Base-by-base conservation (phyloP, 2,329 filamentous ascomycete genomes). In the Dryadomyces sulphureus region DNA sequence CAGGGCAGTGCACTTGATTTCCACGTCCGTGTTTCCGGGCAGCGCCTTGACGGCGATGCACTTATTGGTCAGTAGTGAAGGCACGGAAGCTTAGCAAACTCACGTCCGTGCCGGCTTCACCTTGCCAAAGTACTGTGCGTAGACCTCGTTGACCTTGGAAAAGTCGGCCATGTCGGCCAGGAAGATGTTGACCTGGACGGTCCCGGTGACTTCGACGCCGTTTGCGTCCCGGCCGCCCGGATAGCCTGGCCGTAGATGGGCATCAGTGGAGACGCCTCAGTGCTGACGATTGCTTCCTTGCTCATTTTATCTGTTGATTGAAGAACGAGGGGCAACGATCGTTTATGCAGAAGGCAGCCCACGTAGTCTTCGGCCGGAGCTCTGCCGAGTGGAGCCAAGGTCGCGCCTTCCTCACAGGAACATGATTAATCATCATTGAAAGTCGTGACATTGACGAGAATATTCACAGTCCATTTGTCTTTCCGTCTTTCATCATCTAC, bases 141-240 rank as follows among this genome's bases (percentile, higher is more conserved):
- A 87, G 42, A 81, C 72, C 55, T 72, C 72, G 62, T 87, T 88
- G 79, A 87, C 56, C 59, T 73, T 70, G 43, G 74, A 79, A 60
- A 95, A 96, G 66, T 90, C 74, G 50, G 72, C 76, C 89, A 95
- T 95, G 64, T 92, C 83, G 43, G 83, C 81, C 50, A 96, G 68
- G 73, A 95, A 95, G 60, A 94, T 81, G 60, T 80, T 85, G 55
- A 87, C 84, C 74, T 94, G 72, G 54, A 86, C 75, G 57, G 68
- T 73, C 44, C 80, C 81, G 40, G 75, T 66, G 51, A 83, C 67
- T 46, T 46, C 14, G 53, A 75, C 70, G 51, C 73, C 75, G 7
- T 63, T 63, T 39, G 70, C 65, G 60, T 83, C 77, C 53, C 77
- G 76, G 52, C 81, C 79, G 80, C 80, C 54, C 75, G 71, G 61